Base-by-base conservation (phyloP, 768 basidiomycete genomes). In the Termitomyces sp. region DNA sequence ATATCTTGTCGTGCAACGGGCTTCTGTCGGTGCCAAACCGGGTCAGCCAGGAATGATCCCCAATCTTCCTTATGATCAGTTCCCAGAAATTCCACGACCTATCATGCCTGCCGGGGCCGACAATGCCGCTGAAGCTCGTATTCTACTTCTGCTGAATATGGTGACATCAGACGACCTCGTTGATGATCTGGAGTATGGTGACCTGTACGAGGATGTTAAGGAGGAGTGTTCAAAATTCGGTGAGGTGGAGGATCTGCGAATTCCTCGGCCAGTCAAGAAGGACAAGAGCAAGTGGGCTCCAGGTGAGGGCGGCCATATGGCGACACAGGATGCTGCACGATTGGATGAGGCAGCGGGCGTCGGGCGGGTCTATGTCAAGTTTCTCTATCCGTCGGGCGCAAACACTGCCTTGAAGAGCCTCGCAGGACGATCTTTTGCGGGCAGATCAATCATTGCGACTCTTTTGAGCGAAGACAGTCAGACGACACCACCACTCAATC, bases 61-160 rank as follows among this genome's bases (percentile, higher is more conserved):
- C 52, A 82, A 86, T 65, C 68, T 92, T 48, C 90, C 90, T 0
- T 88, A 88, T 64, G 90, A 91, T 54, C 83, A 84, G 63, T 90
- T 87, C 77, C 86, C 88, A 36, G 88, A 88, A 69, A 88, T 93
- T 44, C 92, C 92, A 47, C 82, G 88, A 42, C 92, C 92, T 13
- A 92, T 93, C 69, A 85, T 94, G 83, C 92, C 92, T 56, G 90
- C 90, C 8, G 87, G 87, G 54, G 64, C 69, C 56, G 89, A 90
- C 52, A 77, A 79, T 55, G 76, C 73, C 37, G 64, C 73, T 12
- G 83, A 88, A 54, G 82, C 92, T 28, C 86, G 92, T 37, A 94
- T 97, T 67, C 81, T 99, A 65, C 88, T 98, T 69, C 90, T 99
- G 88, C 76, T 99, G 66, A 99, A 98, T 81, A 99, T 99, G 97